Evolutionary conservation across 179 eudicot species (phyloP).

Genomic region (Silene coronaria): DNA sequence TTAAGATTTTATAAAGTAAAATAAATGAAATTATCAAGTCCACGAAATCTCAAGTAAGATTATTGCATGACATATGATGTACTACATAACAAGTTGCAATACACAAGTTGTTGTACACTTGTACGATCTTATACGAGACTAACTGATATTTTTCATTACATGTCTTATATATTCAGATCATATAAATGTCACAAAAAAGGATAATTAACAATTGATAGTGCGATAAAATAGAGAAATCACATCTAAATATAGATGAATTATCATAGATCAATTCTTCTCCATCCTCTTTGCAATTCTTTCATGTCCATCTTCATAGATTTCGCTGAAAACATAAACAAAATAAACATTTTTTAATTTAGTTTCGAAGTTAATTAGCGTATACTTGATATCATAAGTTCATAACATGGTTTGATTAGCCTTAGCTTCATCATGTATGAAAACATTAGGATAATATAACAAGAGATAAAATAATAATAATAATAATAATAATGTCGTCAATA

Average conservation of each 20-base stretch:
- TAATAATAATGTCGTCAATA: constrained; percentile 39
- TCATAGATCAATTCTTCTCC: constrained; percentile 21
- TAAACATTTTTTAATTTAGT: not conserved
- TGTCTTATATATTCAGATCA: too few species aligned
- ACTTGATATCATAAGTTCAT: too few species aligned
- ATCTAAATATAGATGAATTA: constrained; percentile 17
- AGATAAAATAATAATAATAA: too few species aligned
- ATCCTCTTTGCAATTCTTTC: constrained; percentile 17
- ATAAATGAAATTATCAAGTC: too few species aligned
- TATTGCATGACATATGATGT: too few species aligned
- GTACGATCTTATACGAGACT: too few species aligned
- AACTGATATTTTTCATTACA: too few species aligned
- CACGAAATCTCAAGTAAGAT: too few species aligned
- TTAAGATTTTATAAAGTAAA: too few species aligned
- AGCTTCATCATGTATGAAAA: not conserved
- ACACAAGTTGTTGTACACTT: too few species aligned
- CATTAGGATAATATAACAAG: not conserved
- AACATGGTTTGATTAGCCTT: not conserved
- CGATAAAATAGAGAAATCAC: constrained; percentile 22
- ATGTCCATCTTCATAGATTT: constrained; percentile 10
- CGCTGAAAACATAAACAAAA: not conserved
- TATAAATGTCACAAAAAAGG: too few species aligned
- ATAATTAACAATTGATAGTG: constrained; percentile 19
- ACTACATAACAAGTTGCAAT: too few species aligned
- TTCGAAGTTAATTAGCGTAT: not conserved